A percentile compares a stretch with the other conserved stretches of the same genome.
Evolutionary conservation across 2,329 filamentous ascomycete genomes (phyloP).

Genomic region (Sporothrix brasiliensis): DNA sequence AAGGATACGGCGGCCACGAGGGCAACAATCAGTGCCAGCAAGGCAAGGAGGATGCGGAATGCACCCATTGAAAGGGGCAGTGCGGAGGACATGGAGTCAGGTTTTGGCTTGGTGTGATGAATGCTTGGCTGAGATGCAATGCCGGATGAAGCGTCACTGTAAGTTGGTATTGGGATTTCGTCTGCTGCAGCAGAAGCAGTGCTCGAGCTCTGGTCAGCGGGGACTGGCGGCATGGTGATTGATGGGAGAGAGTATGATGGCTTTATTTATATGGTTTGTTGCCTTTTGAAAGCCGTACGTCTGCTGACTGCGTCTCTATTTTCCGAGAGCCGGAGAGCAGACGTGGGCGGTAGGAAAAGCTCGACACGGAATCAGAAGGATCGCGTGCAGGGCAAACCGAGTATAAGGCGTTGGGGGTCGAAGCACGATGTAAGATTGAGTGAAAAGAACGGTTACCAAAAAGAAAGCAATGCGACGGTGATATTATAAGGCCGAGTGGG

Average conservation of each 20-base stretch:
- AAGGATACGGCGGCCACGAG: conserved; percentile 1
- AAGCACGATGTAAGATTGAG: neutral
- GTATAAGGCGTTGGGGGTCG: neutral
- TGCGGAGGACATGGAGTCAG: neutral
- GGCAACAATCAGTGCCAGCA: neutral
- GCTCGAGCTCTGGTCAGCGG: neutral
- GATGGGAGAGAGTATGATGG: neutral
- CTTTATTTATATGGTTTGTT: neutral
- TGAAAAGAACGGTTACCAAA: neutral
- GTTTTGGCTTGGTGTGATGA: neutral
- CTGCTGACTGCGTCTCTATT: neutral
- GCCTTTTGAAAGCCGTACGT: neutral
- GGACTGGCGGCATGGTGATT: neutral
- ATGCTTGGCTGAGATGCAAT: neutral
- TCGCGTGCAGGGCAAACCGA: neutral
- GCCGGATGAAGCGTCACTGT: neutral
- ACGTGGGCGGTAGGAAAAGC: neutral
- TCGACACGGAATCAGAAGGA: neutral
- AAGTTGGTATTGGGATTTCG: neutral
- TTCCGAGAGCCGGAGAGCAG: neutral
- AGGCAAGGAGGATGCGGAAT: conserved; percentile 1
- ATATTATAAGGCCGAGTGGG: neutral
- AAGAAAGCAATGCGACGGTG: neutral
- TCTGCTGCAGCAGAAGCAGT: neutral
- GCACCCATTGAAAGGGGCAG: conserved; percentile 15